These are phyloP conservation scores for Podaxis sp. DNA, from an alignment of 768 basidiomycete genomes.

Conservation along the genomic window DNA sequence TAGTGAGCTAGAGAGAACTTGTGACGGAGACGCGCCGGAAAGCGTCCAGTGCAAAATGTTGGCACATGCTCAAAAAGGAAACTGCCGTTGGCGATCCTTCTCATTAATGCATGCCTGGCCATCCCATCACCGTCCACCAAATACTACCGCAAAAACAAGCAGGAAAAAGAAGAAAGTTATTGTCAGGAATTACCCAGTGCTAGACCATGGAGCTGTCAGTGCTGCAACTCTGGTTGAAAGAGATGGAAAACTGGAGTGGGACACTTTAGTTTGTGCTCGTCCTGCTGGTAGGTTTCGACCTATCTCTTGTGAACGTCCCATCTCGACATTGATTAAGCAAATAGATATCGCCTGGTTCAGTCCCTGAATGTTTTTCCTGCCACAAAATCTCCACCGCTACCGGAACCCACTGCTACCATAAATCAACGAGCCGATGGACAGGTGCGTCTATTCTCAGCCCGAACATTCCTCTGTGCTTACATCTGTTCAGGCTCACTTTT, in stretches of 20 bases:
- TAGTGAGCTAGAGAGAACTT: conserved; percentile 23
- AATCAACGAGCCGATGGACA: conserved; percentile 64
- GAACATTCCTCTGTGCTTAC: background rate
- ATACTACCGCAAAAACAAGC: conserved; percentile 24
- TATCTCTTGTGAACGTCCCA: background rate
- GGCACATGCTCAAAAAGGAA: conserved; percentile 8
- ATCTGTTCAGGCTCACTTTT: conserved; percentile 58
- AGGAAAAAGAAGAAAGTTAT: conserved; percentile 22
- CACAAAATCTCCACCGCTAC: conserved; percentile 40
- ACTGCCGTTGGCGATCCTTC: background rate
- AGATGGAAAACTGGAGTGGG: conserved; percentile 51
- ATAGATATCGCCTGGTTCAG: conserved; percentile 13
- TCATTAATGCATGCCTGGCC: conserved; percentile 71
- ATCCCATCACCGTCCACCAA: conserved; percentile 38
- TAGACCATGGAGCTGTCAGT: conserved; percentile 56
- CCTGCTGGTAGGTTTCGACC: background rate
- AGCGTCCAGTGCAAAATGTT: conserved; percentile 28
- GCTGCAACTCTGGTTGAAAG: conserved; percentile 52
- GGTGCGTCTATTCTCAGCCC: conserved; percentile 35
- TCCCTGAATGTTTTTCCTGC: conserved; percentile 54
- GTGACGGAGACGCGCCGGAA: conserved; percentile 11
- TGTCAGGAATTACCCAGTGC: conserved; percentile 44
- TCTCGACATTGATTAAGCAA: background rate
- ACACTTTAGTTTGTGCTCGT: conserved; percentile 30
- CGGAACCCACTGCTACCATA: conserved; percentile 29